Conservation (phyloP, 2,329 filamentous ascomycete species). For the Fusarium sp. region DNA sequence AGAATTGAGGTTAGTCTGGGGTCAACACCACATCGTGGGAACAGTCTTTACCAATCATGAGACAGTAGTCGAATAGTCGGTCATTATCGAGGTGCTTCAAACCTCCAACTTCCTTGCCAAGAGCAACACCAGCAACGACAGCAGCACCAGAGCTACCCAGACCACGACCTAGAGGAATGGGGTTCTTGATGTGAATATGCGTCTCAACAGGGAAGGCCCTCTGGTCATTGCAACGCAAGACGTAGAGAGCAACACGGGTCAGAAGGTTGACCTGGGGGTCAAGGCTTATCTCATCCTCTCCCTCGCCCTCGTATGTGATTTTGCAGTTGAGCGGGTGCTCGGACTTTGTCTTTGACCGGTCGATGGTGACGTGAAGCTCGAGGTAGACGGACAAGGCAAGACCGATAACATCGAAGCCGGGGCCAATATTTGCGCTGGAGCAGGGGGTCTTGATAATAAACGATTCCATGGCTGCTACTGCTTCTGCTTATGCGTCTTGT, state of each 20-base stretch:
- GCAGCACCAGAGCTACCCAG: constrained; percentile 96
- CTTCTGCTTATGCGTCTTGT: constrained; percentile 34
- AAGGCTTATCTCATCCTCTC: constrained; percentile 81
- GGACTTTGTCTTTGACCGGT: constrained; percentile 65
- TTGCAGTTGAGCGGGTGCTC: constrained; percentile 81
- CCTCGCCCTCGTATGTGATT: constrained; percentile 89
- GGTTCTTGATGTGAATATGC: constrained; percentile 93
- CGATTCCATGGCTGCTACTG: constrained; percentile 61
- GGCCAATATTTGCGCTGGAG: constrained; percentile 97
- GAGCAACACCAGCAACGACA: constrained; percentile 92
- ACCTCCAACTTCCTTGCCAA: constrained; percentile 88
- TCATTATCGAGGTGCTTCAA: constrained; percentile 79
- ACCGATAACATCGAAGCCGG: constrained; percentile 97
- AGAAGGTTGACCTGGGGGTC: constrained; percentile 91
- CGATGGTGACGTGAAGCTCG: constrained; percentile 84
- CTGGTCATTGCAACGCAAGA: constrained; percentile 90
- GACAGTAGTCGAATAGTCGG: constrained; percentile 90
- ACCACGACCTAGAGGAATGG: constrained; percentile 91
- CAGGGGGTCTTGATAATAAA: constrained; percentile 85
- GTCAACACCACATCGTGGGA: not conserved
- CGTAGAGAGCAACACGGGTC: constrained; percentile 92
- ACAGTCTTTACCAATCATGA: constrained; percentile 83
- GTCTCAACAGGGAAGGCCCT: constrained; percentile 86
- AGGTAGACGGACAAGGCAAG: constrained; percentile 94
- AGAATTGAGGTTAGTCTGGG: constrained; percentile 30